Evolutionary conservation across 345 rosid species (phyloP).

Genomic region (Lenwebbia sp.): DNA sequence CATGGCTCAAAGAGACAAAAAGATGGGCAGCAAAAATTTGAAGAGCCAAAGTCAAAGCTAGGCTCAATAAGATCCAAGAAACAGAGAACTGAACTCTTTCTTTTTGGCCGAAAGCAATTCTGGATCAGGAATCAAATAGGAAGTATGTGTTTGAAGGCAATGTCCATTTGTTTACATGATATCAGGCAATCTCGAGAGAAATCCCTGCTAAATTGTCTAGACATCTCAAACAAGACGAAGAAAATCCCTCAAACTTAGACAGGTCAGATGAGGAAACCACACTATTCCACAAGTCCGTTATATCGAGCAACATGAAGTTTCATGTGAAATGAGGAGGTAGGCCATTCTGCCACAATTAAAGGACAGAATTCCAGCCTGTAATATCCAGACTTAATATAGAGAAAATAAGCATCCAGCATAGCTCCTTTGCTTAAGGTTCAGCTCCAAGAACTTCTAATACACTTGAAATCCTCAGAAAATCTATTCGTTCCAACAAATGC

Average conservation of each 20-base stretch:
- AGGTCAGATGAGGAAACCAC: not conserved
- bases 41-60: not conserved
- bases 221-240: not conserved
- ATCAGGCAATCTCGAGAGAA: not conserved
- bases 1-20: not conserved
- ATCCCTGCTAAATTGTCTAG: not conserved
- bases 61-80: not conserved
- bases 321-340: not conserved
- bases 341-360: not conserved
- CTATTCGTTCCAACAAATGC: not conserved
- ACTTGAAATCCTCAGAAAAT: not conserved
- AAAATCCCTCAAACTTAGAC: not conserved
- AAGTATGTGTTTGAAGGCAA: not conserved
- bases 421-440: not conserved
- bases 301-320: not conserved
- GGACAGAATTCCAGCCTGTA: not conserved
- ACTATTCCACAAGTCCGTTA: not conserved
- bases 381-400: not conserved
- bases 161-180: not conserved
- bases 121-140: not conserved
- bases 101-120: not conserved
- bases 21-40: not conserved
- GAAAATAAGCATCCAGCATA: not conserved
- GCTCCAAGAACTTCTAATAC: not conserved
- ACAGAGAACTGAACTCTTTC: not conserved